These are phyloP conservation scores for Trypanosoma avium DNA, from an alignment of 208 protist species.

Conservation along the genomic window DNA sequence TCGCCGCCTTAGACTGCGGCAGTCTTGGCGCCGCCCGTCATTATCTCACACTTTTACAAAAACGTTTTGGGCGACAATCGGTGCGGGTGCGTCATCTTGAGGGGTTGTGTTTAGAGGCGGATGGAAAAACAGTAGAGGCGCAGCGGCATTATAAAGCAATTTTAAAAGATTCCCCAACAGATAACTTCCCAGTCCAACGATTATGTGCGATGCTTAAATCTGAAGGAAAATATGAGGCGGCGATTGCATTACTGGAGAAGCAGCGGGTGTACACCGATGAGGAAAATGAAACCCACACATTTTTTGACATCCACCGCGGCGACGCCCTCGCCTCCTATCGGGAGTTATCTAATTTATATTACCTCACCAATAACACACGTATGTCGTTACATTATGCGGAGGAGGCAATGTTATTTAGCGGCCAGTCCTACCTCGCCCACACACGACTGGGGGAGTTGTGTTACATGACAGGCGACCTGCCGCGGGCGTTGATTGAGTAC, in stretches of 20 bases:
- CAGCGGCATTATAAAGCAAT: slow-evolving; percentile 56
- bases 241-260: slow-evolving; percentile 69
- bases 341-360: slow-evolving; percentile 76
- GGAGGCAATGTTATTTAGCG: slow-evolving; percentile 55
- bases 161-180: slow-evolving; percentile 53
- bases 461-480: slow-evolving; percentile 65
- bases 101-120: slow-evolving; percentile 75
- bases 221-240: slow-evolving; percentile 67
- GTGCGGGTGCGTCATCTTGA: slow-evolving; percentile 70
- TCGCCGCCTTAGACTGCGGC: slow-evolving; percentile 79
- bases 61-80: slow-evolving; percentile 70
- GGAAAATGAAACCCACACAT: slow-evolving; percentile 59
- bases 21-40: slow-evolving; percentile 49
- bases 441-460: slow-evolving; percentile 71
- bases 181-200: slow-evolving; percentile 69
- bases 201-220: slow-evolving; percentile 70
- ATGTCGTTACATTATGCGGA: slow-evolving; percentile 74
- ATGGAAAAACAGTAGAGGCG: slow-evolving; percentile 58
- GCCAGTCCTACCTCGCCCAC: slow-evolving; percentile 57
- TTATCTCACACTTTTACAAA: slow-evolving; percentile 70
- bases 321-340: slow-evolving; percentile 40
- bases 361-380: slow-evolving; percentile 48
- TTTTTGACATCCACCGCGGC: slow-evolving; percentile 65
- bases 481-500: slow-evolving; percentile 57
- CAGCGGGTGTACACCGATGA: slow-evolving; percentile 71